Conservation (phyloP, 192 early-diverging fungal genomes). For the Coemansia sp. region DNA sequence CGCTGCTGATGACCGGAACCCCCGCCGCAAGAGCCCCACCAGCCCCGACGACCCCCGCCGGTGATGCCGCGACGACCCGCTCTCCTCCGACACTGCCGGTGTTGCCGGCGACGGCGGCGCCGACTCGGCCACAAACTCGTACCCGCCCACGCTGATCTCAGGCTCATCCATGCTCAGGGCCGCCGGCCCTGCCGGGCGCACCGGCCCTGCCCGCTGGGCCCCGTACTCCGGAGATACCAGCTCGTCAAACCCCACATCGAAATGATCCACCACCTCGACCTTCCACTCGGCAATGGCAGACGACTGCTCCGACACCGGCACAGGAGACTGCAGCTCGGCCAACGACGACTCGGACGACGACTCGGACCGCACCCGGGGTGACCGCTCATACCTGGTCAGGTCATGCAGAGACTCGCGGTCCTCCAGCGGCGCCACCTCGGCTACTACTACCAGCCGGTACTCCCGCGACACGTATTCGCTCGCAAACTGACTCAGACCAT, state of each 20-base stretch:
- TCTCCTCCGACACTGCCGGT: neutral
- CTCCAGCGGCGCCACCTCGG: constrained; percentile 30
- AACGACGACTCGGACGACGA: neutral
- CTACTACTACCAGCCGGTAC: constrained; percentile 43
- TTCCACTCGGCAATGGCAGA: constrained; percentile 43
- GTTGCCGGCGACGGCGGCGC: neutral
- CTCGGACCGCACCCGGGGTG: too few species aligned
- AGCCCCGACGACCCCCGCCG: constrained; percentile 40
- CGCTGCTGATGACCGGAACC: constrained; percentile 33
- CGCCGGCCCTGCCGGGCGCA: neutral
- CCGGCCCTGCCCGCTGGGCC: neutral
- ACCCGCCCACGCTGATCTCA: constrained; percentile 8
- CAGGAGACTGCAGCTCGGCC: neutral
- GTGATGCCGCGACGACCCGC: constrained; percentile 1
- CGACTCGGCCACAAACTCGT: constrained; percentile 14
- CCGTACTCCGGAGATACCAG: constrained; percentile 19
- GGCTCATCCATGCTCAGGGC: neutral
- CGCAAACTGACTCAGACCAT: constrained; percentile 41
- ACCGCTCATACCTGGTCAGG: too few species aligned
- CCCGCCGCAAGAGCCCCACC: constrained; percentile 34
- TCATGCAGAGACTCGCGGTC: too few species aligned
- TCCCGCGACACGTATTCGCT: constrained; percentile 44
- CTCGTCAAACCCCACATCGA: constrained; percentile 42
- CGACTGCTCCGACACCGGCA: constrained; percentile 27
- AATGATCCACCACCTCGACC: constrained; percentile 37